These are phyloP conservation scores for Trichosphaerium sp. DNA, from an alignment of 78 protist species.

Conservation along the genomic window DNA sequence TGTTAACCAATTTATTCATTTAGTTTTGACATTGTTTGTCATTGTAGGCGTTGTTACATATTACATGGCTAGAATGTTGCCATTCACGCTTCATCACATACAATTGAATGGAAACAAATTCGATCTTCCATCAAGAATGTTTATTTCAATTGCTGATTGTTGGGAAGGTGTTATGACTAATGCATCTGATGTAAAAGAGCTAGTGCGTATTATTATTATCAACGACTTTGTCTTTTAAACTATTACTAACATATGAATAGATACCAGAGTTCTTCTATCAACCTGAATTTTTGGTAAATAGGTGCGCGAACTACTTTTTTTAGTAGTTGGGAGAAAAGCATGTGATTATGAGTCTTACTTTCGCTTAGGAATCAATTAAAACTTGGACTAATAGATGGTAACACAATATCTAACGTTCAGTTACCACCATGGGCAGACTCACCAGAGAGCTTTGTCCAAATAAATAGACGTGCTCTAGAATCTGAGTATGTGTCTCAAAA, in stretches of 20 bases:
- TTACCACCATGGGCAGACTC: constrained; percentile 91
- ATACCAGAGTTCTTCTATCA: constrained; percentile 85
- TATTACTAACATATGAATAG: background rate
- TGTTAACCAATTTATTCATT: background rate
- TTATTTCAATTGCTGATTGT: constrained; percentile 49
- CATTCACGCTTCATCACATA: constrained; percentile 68
- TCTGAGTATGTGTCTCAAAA: constrained; percentile 68
- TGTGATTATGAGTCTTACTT: too few species aligned
- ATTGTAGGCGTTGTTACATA: constrained; percentile 51
- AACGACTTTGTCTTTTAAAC: background rate
- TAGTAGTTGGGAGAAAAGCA: too few species aligned
- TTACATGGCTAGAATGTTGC: constrained; percentile 86
- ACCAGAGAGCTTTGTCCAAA: constrained; percentile 67
- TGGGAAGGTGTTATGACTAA: constrained; percentile 41
- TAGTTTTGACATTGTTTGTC: background rate
- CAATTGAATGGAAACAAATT: constrained; percentile 84
- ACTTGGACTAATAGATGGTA: too few species aligned
- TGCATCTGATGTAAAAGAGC: constrained; percentile 79
- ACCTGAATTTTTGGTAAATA: constrained; percentile 75
- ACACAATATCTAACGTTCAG: constrained; percentile 1
- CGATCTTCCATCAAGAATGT: constrained; percentile 93
- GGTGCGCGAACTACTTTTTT: too few species aligned
- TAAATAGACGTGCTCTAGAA: constrained; percentile 84
- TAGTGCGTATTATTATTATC: constrained; percentile 12
- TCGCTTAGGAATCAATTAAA: too few species aligned